These are phyloP conservation scores for Dothistroma pini DNA, from an alignment of 2,329 filamentous ascomycete species.

Conservation along the genomic window DNA sequence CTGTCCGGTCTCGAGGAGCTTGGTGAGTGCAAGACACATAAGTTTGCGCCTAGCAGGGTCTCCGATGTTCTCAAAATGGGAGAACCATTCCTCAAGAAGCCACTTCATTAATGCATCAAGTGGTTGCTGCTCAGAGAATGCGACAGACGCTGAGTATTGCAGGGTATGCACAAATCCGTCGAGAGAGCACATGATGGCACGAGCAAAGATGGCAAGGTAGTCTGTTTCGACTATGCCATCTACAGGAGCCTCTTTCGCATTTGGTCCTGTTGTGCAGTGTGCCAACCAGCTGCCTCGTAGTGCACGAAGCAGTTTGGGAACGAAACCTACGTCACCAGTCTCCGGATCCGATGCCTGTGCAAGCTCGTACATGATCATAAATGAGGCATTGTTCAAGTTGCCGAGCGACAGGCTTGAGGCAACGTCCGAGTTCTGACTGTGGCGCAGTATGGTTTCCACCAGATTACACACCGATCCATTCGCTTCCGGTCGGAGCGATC, in stretches of 20 bases:
- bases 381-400: slow-evolving; percentile 14
- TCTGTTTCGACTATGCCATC: slow-evolving; percentile 75
- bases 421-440: slow-evolving; percentile 37
- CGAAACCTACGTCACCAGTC: slow-evolving; percentile 45
- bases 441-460: slow-evolving; percentile 46
- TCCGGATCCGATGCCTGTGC: slow-evolving; percentile 15
- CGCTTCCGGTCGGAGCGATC: slow-evolving; percentile 45
- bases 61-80: slow-evolving; percentile 64
- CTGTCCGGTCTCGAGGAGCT: slow-evolving; percentile 62
- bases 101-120: slow-evolving; percentile 42
- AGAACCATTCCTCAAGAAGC: slow-evolving; percentile 61
- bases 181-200: slow-evolving; percentile 71
- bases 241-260: slow-evolving; percentile 64
- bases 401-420: slow-evolving; percentile 12
- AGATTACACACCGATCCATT: slow-evolving; percentile 47
- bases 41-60: slow-evolving; percentile 66
- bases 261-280: slow-evolving; percentile 78
- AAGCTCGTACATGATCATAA: slow-evolving; percentile 16
- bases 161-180: slow-evolving; percentile 59
- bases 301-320: slow-evolving; percentile 51
- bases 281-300: slow-evolving; percentile 56
- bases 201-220: slow-evolving; percentile 78
- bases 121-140: slow-evolving; percentile 11
- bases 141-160: slow-evolving; percentile 32
- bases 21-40: slow-evolving; percentile 67